Percentiles rank a stretch among this genome's conserved stretches.
Conservation (phyloP, 352 stramenopile species). For the Blastocystis sp. region DNA sequence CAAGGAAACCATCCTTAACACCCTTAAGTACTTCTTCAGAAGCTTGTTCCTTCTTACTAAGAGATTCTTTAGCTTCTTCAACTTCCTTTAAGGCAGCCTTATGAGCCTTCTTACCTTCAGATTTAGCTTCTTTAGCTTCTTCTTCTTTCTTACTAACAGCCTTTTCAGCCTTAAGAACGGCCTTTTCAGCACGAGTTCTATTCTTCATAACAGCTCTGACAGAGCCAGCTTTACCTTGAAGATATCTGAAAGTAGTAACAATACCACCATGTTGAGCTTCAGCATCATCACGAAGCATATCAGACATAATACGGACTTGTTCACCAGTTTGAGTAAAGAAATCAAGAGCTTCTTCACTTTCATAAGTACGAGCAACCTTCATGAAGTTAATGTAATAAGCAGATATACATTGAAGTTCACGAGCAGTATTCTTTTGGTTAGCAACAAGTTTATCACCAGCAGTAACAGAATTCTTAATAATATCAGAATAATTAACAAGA, state of each 20-base stretch:
- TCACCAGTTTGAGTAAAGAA: constrained; percentile 29
- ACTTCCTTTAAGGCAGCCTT: constrained; percentile 34
- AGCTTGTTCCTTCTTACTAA: constrained; percentile 14
- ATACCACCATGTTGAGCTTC: constrained; percentile 27
- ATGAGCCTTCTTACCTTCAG: constrained; percentile 30
- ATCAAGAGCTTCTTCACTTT: constrained; percentile 19
- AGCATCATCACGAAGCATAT: constrained; percentile 8
- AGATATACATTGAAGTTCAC: constrained; percentile 1
- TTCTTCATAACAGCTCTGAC: constrained; percentile 32
- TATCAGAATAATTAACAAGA: constrained; percentile 21
- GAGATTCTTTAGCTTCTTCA: constrained; percentile 31
- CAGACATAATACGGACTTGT: constrained; percentile 15
- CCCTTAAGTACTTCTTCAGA: constrained; percentile 21
- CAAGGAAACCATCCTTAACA: constrained; percentile 30
- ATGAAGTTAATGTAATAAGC: constrained; percentile 34
- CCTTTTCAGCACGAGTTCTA: constrained; percentile 14
- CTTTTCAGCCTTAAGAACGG: constrained; percentile 13
- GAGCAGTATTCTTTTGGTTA: not conserved
- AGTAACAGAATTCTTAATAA: constrained; percentile 24
- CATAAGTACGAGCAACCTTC: constrained; percentile 29
- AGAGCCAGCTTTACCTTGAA: constrained; percentile 24
- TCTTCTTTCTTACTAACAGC: constrained; percentile 27
- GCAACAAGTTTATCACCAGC: constrained; percentile 13
- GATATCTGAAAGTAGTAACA: constrained; percentile 9
- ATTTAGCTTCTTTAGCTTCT: constrained; percentile 24